A percentile compares a stretch with the other conserved stretches of the same genome.
These are phyloP conservation scores for Pisolithus microcarpus DNA, from an alignment of 768 basidiomycete species.

Conservation along the genomic window DNA sequence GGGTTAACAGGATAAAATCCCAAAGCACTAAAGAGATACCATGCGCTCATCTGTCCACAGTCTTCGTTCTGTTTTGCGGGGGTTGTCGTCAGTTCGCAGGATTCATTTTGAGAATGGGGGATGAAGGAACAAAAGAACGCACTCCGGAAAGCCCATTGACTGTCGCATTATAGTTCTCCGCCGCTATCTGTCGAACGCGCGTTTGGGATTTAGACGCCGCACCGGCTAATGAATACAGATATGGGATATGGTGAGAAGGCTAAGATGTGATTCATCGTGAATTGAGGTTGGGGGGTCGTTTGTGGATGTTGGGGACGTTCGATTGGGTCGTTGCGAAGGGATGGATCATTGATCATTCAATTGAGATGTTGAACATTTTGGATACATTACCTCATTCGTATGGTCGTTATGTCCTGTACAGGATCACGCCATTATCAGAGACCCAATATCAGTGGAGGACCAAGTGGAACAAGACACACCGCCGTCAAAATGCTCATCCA, in stretches of 20 bases:
- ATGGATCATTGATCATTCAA: not conserved
- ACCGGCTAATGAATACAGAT: constrained; percentile 68
- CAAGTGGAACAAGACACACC: constrained; percentile 25
- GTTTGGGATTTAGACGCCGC: constrained; percentile 66
- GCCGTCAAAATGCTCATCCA: constrained; percentile 51
- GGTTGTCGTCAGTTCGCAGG: not conserved
- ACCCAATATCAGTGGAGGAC: not conserved
- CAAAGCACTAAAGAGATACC: constrained; percentile 78
- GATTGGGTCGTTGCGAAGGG: too few species aligned
- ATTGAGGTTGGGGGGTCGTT: too few species aligned
- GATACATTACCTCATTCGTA: constrained; percentile 57
- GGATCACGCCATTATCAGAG: not conserved
- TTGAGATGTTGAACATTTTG: not conserved
- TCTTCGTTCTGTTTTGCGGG: constrained; percentile 61
- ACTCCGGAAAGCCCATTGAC: constrained; percentile 69
- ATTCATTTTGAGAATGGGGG: too few species aligned
- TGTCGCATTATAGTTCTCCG: constrained; percentile 57
- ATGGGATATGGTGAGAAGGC: constrained; percentile 85
- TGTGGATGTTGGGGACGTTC: too few species aligned
- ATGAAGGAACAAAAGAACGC: constrained; percentile 11
- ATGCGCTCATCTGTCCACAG: constrained; percentile 87
- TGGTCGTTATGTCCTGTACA: constrained; percentile 68
- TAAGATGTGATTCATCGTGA: constrained; percentile 22
- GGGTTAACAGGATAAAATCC: constrained; percentile 86
- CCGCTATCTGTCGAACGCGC: constrained; percentile 61